phyloP scores from a whole-genome alignment of 2,329 filamentous ascomycete species.

The Aplosporella prunicola region DNA sequence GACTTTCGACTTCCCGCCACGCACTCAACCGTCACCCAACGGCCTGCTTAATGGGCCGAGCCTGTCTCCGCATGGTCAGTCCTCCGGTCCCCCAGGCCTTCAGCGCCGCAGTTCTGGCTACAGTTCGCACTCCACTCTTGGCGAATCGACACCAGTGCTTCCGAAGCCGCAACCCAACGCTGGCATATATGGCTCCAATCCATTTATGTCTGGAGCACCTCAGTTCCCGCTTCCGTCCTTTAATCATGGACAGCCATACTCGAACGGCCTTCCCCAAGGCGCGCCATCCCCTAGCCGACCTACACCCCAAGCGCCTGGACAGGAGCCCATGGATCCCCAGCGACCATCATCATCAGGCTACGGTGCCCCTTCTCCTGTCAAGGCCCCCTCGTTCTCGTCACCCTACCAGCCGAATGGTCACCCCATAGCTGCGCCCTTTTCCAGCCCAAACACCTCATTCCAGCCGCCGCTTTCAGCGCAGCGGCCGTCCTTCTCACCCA shows the following conservation, averaged over 20 bases:
- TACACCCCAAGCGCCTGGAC: conserved; percentile 19
- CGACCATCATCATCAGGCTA: conserved; percentile 28
- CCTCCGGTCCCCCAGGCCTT: conserved; percentile 28
- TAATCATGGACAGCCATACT: neutral
- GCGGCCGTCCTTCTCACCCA: conserved; percentile 29
- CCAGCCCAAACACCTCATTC: conserved; percentile 39
- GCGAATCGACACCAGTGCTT: neutral
- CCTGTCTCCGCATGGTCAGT: conserved; percentile 36
- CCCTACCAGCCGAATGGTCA: conserved; percentile 25
- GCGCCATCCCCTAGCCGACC: conserved; percentile 2
- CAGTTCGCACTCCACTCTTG: conserved; percentile 1
- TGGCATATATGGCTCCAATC: too few relatives aligned
- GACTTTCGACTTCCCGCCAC: conserved; percentile 5
- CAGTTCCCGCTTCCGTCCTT: neutral
- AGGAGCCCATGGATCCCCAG: conserved; percentile 24
- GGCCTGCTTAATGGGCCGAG: conserved; percentile 34
- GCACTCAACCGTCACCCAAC: conserved; percentile 10
- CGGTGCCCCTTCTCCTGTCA: conserved; percentile 22
- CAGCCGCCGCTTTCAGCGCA: conserved; percentile 23
- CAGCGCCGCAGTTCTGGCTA: neutral
- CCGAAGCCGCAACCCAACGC: neutral
- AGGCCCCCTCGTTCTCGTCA: conserved; percentile 26
- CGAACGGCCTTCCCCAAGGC: neutral
- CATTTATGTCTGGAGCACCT: conserved; percentile 5
- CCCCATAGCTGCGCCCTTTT: conserved; percentile 23